Evolutionary conservation across 306 rosid species (phyloP).

Genomic region (Datisca glomerata): DNA sequence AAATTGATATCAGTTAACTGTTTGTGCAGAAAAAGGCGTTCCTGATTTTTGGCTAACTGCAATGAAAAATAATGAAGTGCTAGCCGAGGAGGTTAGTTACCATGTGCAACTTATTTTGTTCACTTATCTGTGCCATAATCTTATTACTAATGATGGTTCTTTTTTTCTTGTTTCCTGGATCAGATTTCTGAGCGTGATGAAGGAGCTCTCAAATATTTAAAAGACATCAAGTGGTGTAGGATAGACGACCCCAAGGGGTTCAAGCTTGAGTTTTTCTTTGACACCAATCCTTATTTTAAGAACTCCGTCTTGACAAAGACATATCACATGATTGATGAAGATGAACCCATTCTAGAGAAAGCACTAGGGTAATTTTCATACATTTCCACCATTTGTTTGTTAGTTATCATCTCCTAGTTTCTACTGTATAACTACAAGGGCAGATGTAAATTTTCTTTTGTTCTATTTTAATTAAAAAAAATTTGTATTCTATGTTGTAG

Average conservation of each 20-base stretch:
- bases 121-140: too few relatives aligned
- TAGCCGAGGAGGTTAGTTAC: conserved; percentile 68
- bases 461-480: neutral
- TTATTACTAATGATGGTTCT: neutral
- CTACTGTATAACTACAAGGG: neutral
- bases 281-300: conserved; percentile 65
- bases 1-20: neutral
- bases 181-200: conserved; percentile 92
- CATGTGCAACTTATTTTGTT: neutral
- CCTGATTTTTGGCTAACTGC: conserved; percentile 89
- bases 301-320: conserved; percentile 68
- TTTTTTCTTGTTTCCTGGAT: conserved; percentile 5
- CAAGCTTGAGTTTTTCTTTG: conserved; percentile 74
- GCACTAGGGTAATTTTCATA: conserved; percentile 56
- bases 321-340: conserved; percentile 89
- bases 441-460: neutral
- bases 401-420: neutral
- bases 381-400: neutral
- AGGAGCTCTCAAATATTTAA: conserved; percentile 69
- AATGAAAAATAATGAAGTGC: conserved; percentile 78
- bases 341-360: conserved; percentile 82
- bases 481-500: conserved; percentile 24
- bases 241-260: conserved; percentile 77
- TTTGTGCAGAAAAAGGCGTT: conserved; percentile 64
- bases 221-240: conserved; percentile 79